phyloP scores from a whole-genome alignment of 176 grass and related monocot species.

The Panicum miliaceum region DNA sequence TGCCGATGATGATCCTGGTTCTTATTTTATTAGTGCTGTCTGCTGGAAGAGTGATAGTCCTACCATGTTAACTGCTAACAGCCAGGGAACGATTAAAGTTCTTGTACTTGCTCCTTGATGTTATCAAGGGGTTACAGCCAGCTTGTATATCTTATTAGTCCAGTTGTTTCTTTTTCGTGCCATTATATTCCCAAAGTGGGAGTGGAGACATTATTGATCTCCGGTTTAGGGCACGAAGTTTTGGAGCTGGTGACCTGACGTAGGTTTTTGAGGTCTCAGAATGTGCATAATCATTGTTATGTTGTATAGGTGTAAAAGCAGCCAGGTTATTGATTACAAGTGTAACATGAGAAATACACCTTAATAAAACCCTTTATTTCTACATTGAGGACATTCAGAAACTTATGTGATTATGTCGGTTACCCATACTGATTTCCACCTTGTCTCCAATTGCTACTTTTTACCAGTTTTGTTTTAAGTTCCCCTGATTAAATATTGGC shows the following conservation, averaged over 20 bases:
- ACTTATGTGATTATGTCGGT: neutral
- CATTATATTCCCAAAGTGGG: slow-evolving; percentile 46
- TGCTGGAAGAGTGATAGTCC: slow-evolving; percentile 99
- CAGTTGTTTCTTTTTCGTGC: slow-evolving; percentile 25
- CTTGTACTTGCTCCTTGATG: slow-evolving; percentile 91
- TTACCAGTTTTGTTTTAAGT: neutral
- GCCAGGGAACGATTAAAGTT: slow-evolving; percentile 98
- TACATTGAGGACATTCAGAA: neutral
- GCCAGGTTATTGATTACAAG: slow-evolving; percentile 26
- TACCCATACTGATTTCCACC: neutral
- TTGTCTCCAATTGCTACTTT: neutral
- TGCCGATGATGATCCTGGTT: slow-evolving; percentile 77
- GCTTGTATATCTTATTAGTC: slow-evolving; percentile 41
- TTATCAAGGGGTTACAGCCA: slow-evolving; percentile 24
- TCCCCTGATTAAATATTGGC: neutral
- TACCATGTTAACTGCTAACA: slow-evolving; percentile 96
- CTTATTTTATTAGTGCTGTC: slow-evolving; percentile 97
- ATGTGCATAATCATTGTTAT: slow-evolving; percentile 46
- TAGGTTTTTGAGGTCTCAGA: slow-evolving; percentile 42
- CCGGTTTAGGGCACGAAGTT: slow-evolving; percentile 36
- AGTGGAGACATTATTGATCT: slow-evolving; percentile 35
- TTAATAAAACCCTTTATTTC: slow-evolving; percentile 28
- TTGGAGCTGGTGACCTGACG: slow-evolving; percentile 47
- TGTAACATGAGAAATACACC: slow-evolving; percentile 47
- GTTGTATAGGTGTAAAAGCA: slow-evolving; percentile 47